Conservation (phyloP, 129 eudicot species). For the Saposhnikovia divaricata region DNA sequence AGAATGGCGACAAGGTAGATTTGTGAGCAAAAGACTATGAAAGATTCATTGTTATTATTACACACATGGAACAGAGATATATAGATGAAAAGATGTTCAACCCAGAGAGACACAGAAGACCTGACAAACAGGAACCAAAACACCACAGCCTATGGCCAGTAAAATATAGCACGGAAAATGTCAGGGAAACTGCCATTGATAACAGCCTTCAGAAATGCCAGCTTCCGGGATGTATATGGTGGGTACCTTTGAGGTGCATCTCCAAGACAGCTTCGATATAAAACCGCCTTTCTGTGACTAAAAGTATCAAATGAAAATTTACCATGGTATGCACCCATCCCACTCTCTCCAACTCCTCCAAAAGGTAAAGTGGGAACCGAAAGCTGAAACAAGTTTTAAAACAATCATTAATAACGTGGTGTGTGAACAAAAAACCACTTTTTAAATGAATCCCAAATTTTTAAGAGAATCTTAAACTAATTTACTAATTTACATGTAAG, state of each 20-base stretch:
- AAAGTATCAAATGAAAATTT: conserved; percentile 82
- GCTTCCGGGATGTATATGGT: conserved; percentile 66
- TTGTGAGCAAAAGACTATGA: background rate
- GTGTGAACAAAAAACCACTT: no score
- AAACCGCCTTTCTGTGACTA: conserved; percentile 78
- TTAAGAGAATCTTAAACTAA: no score
- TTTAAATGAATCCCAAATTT: no score
- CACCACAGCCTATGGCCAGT: conserved; percentile 28
- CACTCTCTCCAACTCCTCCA: conserved; percentile 96
- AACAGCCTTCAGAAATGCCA: conserved; percentile 56
- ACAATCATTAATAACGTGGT: background rate
- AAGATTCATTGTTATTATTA: background rate
- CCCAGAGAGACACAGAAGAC: background rate
- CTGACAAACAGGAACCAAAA: background rate
- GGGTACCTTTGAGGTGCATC: conserved; percentile 78
- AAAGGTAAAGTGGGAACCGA: conserved; percentile 59
- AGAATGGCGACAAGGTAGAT: background rate
- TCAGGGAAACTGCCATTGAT: conserved; percentile 47
- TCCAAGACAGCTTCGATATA: conserved; percentile 47
- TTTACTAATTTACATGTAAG: background rate
- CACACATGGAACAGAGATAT: background rate
- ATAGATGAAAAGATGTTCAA: background rate
- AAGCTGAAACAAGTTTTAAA: conserved; percentile 41
- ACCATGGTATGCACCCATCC: conserved; percentile 86
- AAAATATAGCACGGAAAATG: conserved; percentile 59